Evolutionary conservation across 2,329 filamentous ascomycete genomes (phyloP), one percentile per base, ranked within the genome.

Genomic region (Scedosporium dehoogii): DNA sequence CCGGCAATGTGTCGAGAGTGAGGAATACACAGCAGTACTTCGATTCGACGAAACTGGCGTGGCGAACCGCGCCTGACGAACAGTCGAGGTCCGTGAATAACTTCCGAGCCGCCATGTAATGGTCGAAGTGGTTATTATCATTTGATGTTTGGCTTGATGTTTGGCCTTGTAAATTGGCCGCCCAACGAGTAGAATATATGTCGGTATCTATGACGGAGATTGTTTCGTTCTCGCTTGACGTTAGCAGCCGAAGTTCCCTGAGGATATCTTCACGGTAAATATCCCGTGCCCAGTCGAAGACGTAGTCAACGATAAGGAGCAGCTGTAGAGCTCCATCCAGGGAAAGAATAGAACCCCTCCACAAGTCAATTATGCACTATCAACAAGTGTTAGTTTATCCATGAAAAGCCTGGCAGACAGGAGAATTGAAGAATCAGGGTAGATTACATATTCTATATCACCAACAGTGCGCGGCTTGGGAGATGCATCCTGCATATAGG

Each of bases 201-300:
- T 55, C 48, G 18, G 48, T 12, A 14, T 18, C 21, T 25, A n/a
- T n/a, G 14, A 25, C 18, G 9, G 18, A 23, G 4, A 25, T 14
- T n/a, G 48, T 4, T 7, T 25, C 48, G 18, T 55, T 55, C 18
- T n/a, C 48, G 14, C 48, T 25, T 3, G 48, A n/a, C 4, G 48
- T 18, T 4, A 55, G 48, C 9, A 55, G 18, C 5, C 48, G 21
- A 12, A 62, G 60, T 41, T 62, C 41, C 7, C 53, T 41, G n/a
- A 65, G 62, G 16, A 65, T 62, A 18, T 53, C 57, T 29, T 63
- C 58, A 3, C 64, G 61, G 51, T 65, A 64, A 27, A 57, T 53
- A 33, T 65, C 64, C 41, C 63, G 27, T 5, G 63, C 63, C 64
- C 63, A 65, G 51, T 65, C 64, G 29, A 62, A 64, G 41, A 65